These are phyloP conservation scores for Pythium brachiatum DNA, from an alignment of 352 stramenopile genomes.

Conservation along the genomic window DNA sequence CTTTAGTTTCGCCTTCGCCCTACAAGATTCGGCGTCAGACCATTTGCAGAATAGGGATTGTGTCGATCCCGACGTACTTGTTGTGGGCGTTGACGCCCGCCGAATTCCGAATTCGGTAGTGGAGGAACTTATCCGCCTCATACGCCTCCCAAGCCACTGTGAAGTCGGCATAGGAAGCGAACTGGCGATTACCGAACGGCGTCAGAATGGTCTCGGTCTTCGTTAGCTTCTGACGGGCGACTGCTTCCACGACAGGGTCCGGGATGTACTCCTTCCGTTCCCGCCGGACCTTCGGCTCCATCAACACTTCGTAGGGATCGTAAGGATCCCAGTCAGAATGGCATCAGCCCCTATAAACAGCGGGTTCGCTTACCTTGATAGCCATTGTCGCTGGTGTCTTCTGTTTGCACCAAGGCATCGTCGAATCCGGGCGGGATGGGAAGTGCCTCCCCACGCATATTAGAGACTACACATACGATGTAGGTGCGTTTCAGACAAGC, in stretches of 20 bases:
- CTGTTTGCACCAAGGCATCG: too few species aligned
- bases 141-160: background rate
- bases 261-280: background rate
- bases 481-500: too few species aligned
- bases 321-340: too few species aligned
- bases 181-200: background rate
- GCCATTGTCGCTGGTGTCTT: too few species aligned
- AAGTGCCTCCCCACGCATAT: too few species aligned
- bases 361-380: too few species aligned
- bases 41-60: background rate
- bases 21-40: background rate
- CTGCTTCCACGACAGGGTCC: background rate
- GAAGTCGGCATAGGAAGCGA: background rate
- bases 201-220: background rate
- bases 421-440: too few species aligned
- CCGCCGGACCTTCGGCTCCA: background rate
- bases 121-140: background rate
- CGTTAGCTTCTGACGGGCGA: background rate
- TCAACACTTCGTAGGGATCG: too few species aligned
- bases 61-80: background rate
- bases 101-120: background rate
- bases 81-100: background rate
- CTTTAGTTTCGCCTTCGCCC: background rate
- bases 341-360: too few species aligned
- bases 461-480: too few species aligned